Evolutionary conservation across 345 rosid species (phyloP), one percentile per base, ranked within the genome.

Genomic region (Boechera retrofracta): DNA sequence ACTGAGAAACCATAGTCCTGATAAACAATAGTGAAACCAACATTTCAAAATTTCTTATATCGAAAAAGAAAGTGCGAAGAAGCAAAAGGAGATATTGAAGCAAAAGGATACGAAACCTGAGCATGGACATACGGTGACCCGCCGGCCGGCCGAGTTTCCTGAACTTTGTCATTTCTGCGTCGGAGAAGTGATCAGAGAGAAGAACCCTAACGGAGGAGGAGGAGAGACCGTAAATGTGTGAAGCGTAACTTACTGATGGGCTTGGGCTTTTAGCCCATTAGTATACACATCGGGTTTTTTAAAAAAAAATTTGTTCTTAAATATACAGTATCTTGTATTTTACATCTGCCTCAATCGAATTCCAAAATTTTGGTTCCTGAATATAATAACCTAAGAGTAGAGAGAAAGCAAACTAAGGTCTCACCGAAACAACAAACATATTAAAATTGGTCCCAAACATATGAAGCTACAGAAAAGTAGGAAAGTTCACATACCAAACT

Each of bases 1-100:
- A 45, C 78, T 92, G 97, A 15, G 97, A 94, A 12, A 90, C 98
- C 92, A 94, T 83, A 48, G 93, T 94, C 82, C 97, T 92, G 83
- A 57, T 74, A 3, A 18, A 38, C 81, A 74, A 47, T 2, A 68
- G 75, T 56, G 49, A 54, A 31, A 48, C 53, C 35, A 53, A 38
- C 53, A 73, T 2, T 58, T 59, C 35, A 21, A 41, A 41, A 41
- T 11, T 41, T 41, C 44, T 10, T 10, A 55, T 61, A 15, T 4
- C 55, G 58, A 44, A 52, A 26, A 15, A 11, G 28, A 60, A 56
- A 65, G 31, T 44, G 16, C 2, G 48, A 29, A 42, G n/a, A 8
- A 52, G n/a, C 31, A 54, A n/a, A 16, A 31, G 6, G 26, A 41
- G 18, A 32, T 39, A 45, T 10, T 11, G 52, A 47, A 67, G n/a